Conservation (phyloP, 1,284 basidiomycete genomes). For the Chiua sp. region DNA sequence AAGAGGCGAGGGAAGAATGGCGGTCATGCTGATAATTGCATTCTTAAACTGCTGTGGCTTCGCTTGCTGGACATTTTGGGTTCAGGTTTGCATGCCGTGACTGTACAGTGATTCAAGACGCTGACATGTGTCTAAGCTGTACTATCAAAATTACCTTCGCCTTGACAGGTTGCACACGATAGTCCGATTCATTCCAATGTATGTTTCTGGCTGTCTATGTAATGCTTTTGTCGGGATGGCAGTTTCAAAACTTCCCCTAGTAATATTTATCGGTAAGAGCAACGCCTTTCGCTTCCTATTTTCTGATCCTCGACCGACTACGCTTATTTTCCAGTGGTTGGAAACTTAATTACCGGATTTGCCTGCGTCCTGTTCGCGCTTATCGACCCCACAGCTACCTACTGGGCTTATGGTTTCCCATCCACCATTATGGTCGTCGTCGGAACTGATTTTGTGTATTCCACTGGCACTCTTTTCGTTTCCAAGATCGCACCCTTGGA, state of each 20-base stretch:
- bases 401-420: slow-evolving; percentile 86
- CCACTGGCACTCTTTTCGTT: slow-evolving; percentile 77
- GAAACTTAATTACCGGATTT: slow-evolving; percentile 64
- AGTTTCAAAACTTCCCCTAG: slow-evolving; percentile 59
- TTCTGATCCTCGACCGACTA: no score
- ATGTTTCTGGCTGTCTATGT: slow-evolving; percentile 69
- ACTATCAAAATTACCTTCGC: slow-evolving; percentile 68
- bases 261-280: slow-evolving; percentile 49
- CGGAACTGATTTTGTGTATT: slow-evolving; percentile 83
- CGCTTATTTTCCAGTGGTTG: slow-evolving; percentile 43
- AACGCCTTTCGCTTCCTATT: not conserved
- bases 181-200: slow-evolving; percentile 80
- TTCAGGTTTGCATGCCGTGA: no score
- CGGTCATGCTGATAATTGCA: no score
- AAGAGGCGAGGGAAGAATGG: no score
- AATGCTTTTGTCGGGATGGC: slow-evolving; percentile 72
- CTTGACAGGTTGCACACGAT: slow-evolving; percentile 71
- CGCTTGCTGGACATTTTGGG: no score
- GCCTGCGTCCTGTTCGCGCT: slow-evolving; percentile 79
- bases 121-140: no score
- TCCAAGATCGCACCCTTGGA: slow-evolving; percentile 70
- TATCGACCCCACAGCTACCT: slow-evolving; percentile 62
- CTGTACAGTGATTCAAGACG: no score
- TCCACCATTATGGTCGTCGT: slow-evolving; percentile 74
- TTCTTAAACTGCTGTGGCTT: no score